Base-by-base conservation (phyloP, 2,329 filamentous ascomycete genomes). In the Trichoderma afroharzianum region DNA sequence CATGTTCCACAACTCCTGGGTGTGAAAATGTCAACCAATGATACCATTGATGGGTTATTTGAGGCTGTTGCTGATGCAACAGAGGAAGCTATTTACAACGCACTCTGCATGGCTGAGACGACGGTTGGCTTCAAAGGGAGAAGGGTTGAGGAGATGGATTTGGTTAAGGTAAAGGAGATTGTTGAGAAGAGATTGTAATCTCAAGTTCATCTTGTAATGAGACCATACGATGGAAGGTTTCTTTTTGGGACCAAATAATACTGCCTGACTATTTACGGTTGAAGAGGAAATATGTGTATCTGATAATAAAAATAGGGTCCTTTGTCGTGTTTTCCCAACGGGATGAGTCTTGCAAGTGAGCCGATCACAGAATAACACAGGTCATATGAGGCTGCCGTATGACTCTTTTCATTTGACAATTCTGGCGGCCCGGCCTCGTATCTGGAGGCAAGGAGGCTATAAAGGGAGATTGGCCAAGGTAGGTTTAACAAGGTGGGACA, bases 81-180 rank as follows among this genome's bases (percentile, higher is more conserved):
- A 0, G 89, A 92, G 77, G 90, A 92, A 79, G 85, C 88, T 0
- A 90, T 92, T 70, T 86, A 90, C 73, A 92, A 92, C 77, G 86
- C 87, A 0, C 79, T 92, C 12, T 90, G 85, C 71, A 89, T 87
- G 81, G 88, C 89, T 0, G 85, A 88, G 74, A 87, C 85, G 0
- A 87, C 88, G 81, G 84, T 82, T 0, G 88, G 88, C 0, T 83
- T 85, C 55, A 81, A 84, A 53, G 87, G 84, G 2, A 79, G 82
- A 21, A 85, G 75, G 30, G 80, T 88, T 0, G 84, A 88, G 63
- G 87, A 83, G 0, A 77, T 88, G 55, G 84, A 86, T 33, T 77
- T 88, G 39, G 81, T 83, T 1, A 80, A 77, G 67, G 79, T 87
- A 0, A 85, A 81, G 75, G 80, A 82, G 3, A 82, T 88, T 47